Conservation (phyloP, 2,329 filamentous ascomycete genomes). For the Cladorrhinum sp. region DNA sequence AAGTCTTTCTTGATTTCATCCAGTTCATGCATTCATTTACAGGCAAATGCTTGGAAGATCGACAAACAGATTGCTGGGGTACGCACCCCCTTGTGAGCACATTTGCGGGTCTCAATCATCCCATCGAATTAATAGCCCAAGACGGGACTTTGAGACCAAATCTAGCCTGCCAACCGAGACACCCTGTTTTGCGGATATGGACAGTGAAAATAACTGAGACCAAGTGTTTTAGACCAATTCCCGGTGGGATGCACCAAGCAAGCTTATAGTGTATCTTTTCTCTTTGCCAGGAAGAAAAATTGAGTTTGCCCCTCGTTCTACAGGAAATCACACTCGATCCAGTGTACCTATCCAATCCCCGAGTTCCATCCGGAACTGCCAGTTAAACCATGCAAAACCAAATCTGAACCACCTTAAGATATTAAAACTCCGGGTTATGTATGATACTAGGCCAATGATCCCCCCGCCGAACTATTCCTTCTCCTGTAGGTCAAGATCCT, state of each 20-base stretch:
- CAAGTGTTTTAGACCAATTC: too few relatives aligned
- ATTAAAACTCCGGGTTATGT: neutral
- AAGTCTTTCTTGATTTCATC: neutral
- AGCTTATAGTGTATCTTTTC: neutral
- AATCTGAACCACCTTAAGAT: neutral
- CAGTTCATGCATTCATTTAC: neutral
- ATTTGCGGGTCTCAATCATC: neutral
- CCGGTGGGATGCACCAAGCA: neutral
- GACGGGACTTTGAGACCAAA: neutral
- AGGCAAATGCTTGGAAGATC: neutral
- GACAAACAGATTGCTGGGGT: neutral
- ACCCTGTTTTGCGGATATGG: too few relatives aligned
- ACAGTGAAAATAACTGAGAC: neutral
- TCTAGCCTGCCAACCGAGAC: too few relatives aligned
- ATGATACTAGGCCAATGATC: too few relatives aligned
- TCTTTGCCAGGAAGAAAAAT: neutral
- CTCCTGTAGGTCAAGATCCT: conserved; percentile 2
- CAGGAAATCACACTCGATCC: neutral
- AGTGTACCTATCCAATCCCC: neutral
- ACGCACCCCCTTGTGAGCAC: neutral
- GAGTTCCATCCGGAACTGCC: neutral
- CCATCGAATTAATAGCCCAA: neutral
- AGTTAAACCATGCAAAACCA: neutral
- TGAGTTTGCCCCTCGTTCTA: neutral
- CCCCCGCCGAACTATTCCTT: too few relatives aligned